A percentile compares a stretch with the other conserved stretches of the same genome.
Evolutionary conservation across 352 stramenopile genomes (phyloP).

Genomic region (Phytophthora ohioensis): DNA sequence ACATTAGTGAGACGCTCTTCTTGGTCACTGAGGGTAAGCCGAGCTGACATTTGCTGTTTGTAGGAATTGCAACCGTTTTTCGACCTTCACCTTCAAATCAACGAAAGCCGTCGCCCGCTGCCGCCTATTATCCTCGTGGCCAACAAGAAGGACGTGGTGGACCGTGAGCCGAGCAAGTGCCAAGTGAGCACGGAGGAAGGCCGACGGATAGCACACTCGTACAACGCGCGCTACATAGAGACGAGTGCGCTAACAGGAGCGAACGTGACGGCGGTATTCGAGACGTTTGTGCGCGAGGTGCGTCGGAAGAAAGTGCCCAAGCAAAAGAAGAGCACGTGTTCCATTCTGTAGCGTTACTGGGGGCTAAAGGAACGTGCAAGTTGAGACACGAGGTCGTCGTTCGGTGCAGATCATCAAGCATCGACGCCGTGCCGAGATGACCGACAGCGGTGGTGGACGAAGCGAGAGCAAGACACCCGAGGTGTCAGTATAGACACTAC

Average conservation of each 20-base stretch:
- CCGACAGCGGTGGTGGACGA: slow-evolving; percentile 11
- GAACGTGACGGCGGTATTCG: slow-evolving; percentile 89
- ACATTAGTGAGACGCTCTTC: not conserved
- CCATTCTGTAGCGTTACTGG: slow-evolving; percentile 61
- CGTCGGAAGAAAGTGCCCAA: slow-evolving; percentile 84
- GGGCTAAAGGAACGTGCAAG: slow-evolving; percentile 1
- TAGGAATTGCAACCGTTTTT: slow-evolving; percentile 91
- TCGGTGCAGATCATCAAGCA: not conserved
- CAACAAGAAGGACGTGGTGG: slow-evolving; percentile 91
- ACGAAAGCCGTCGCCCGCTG: slow-evolving; percentile 78
- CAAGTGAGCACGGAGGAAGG: slow-evolving; percentile 89
- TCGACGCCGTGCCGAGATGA: not conserved
- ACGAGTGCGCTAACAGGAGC: slow-evolving; percentile 86
- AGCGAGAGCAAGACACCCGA: slow-evolving; percentile 21
- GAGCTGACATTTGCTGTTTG: slow-evolving; percentile 18
- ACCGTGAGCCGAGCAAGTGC: slow-evolving; percentile 82
- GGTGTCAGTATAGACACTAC: slow-evolving; percentile 44
- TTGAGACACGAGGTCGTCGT: not conserved
- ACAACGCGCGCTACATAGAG: slow-evolving; percentile 90
- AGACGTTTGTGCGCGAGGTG: slow-evolving; percentile 88
- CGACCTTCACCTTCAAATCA: slow-evolving; percentile 90
- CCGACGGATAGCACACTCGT: slow-evolving; percentile 83
- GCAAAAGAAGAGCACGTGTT: slow-evolving; percentile 76
- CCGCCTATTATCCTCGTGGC: slow-evolving; percentile 90
- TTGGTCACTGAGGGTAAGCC: not conserved